Evolutionary conservation across 441 rosid species (phyloP), one percentile per base, ranked within the genome.

Genomic region (Erysimum cheiri): DNA sequence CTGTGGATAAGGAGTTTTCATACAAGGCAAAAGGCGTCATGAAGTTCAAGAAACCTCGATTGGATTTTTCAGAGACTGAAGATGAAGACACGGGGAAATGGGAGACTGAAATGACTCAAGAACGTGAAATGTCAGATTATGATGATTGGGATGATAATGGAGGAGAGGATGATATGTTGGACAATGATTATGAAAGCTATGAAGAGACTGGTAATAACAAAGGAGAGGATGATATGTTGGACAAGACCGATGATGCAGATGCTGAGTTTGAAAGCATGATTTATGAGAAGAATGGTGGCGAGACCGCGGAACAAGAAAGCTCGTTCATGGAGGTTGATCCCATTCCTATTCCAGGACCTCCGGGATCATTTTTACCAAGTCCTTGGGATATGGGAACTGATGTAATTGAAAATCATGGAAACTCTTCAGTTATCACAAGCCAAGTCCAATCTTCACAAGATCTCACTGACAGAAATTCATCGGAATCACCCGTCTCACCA

Each of bases 341-440:
- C 10, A 94, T 94, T 71, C 96, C 92, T 39, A 94, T 94, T 69
- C 99, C 99, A 5, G 97, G 99, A 63, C 99, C 99, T 29, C 99
- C 99, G 0, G 99, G 96, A 2, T 94, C 99, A 15, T 94, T 91
- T 81, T 79, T 94, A 77, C 96, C 92, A 0, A 94, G 99, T 82
- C 99, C 97, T 56, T 80, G 97, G 74, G 96, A 84, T 68, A 80
- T 87, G 87, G 67, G 55, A 9, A 44, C 46, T 36, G 84, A 91
- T 60, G 88, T 90, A 1, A 83, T 84, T 57, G 98, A 91, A 63
- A 84, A 85, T 81, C 97, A 79, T 78, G 97, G 97, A 52, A 92
- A 85, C 81, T 86, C 93, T 22, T 92, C 96, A 29, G 77, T 85
- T 54, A 90, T 90, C 58, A 82, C 91, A 40, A 85, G 90, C 77